These are phyloP conservation scores for Rhodomyrtus psidioides DNA, from an alignment of 441 rosid genomes.

Conservation along the genomic window DNA sequence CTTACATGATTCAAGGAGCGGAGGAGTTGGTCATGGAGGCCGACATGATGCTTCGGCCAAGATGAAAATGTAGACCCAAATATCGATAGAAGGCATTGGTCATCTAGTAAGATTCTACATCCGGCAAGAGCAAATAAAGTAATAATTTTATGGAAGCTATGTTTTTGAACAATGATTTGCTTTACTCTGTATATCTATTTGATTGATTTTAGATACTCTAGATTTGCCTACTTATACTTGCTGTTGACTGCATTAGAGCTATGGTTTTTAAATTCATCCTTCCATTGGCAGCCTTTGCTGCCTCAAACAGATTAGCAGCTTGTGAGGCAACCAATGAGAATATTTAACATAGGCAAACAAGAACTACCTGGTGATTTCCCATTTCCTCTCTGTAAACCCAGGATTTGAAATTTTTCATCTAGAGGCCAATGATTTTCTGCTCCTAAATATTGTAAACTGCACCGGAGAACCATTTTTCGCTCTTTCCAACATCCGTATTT, in stretches of 20 bases:
- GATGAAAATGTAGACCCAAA: neutral
- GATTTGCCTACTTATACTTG: too few relatives aligned
- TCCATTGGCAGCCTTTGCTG: neutral
- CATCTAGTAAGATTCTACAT: neutral
- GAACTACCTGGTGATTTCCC: neutral
- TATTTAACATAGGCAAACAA: neutral
- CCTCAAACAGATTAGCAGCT: neutral
- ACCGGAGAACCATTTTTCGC: neutral
- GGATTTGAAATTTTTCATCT: neutral
- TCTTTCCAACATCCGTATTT: neutral
- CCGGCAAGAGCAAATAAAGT: neutral
- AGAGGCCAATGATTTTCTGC: neutral
- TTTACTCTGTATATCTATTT: fast-evolving
- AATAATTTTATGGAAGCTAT: neutral
- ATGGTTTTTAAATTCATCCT: neutral
- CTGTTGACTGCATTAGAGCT: too few relatives aligned
- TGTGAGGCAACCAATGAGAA: neutral
- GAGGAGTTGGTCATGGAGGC: neutral
- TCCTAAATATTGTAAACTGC: neutral
- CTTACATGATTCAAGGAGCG: neutral
- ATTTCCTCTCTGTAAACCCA: neutral
- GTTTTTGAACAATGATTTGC: neutral
- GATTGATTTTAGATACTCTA: neutral
- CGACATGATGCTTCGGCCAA: neutral
- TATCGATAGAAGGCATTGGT: neutral